Base-by-base conservation (phyloP, 1,284 basidiomycete species). In the Tilletia caries region DNA sequence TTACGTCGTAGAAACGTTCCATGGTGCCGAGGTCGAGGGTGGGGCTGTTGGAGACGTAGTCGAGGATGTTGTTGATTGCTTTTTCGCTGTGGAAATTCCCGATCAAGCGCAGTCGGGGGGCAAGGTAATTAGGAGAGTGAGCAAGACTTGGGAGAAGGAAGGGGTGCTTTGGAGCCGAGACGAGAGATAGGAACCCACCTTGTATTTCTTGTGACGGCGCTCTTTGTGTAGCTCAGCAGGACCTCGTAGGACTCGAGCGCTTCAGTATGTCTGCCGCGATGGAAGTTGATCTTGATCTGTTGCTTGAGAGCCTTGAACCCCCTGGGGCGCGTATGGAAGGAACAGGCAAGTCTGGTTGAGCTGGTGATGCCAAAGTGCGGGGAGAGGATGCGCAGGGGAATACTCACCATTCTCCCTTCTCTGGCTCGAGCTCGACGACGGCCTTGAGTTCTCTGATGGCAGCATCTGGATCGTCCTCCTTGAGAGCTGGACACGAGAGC, bases 251-350 rank as follows among this genome's bases (percentile, higher is more conserved):
- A 91, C 80, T 89, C 86, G 64, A 98, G 86, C 0, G 96, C 95
- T 65, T 95, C 91, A 29, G 88, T 87, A 48, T 93, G 93, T 75
- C 91, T 86, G 71, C 89, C 88, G 13, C 86, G 86, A 64, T 94
- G 88, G 83, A 92, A 98, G 70, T 95, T 89, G 68, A 98, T 87
- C 84, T 99, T 99, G 27, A 95, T 98, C 60, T 92, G 92, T 80
- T 99, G 96, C 80, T 99, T 99, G 68, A 98, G 87, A 5, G 95
- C 92, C 83, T 99, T 99, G 88, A 99, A 99, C 0, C 95, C 96
- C 93, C 94, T 75, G 65, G 44, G 18, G 29, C 13, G n/a, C 15
- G 66, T 15, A 25, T 10, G 34, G n/a, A n/a, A 37, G n/a, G 12
- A 20, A 60, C 33, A 25, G 5, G 33, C n/a, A n/a, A n/a, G n/a